Base-by-base conservation (phyloP, 352 stramenopile species). In the Elongisporangium undulatum region DNA sequence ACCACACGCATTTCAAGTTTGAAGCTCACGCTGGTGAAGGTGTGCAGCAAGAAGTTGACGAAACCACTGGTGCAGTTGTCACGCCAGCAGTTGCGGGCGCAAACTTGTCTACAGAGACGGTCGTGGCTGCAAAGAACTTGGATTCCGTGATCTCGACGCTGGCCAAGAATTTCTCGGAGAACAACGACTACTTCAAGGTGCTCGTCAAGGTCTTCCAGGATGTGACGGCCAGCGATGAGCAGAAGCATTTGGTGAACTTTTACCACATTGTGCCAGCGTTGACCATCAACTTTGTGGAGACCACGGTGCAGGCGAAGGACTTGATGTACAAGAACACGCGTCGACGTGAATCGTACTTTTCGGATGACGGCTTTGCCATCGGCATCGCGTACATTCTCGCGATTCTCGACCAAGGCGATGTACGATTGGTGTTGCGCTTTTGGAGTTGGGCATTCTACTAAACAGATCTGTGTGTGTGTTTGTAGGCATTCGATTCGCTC, bases 281-380 rank as follows among this genome's bases (percentile, higher is more conserved):
- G 51, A 95, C 84, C 16, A 92, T 97, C 66, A 94, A 96, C 66
- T 96, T 95, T 57, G 82, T 95, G 50, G 87, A 95, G 64, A 94
- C 83, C 19, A 92, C 84, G 29, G 86, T 95, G 24, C 86, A 95
- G 67, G 86, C 85, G 12, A 98, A 98, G 71, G 95, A 98, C 66
- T 79, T 96, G 50, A 97, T 98, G 90, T 96, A 97, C 74, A 98
- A 98, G 79, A 97, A 97, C 66, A 96, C 91, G 21, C 81, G 87
- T 7, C 79, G 82, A n/a, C 83, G 86, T 21, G 93, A 97, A 71
- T 97, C 92, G 45, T 98, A 98, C 67, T 98, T 98, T 62, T 93
- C 90, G 12, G 94, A 98, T 72, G 95, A 98, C 68, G 95, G 95
- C 5, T 98, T 98, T 74, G 90, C 94, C 29, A 92, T 98, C 22